These are phyloP conservation scores for Fusarium scirpi DNA, from an alignment of 2,329 filamentous ascomycete genomes.

Conservation along the genomic window DNA sequence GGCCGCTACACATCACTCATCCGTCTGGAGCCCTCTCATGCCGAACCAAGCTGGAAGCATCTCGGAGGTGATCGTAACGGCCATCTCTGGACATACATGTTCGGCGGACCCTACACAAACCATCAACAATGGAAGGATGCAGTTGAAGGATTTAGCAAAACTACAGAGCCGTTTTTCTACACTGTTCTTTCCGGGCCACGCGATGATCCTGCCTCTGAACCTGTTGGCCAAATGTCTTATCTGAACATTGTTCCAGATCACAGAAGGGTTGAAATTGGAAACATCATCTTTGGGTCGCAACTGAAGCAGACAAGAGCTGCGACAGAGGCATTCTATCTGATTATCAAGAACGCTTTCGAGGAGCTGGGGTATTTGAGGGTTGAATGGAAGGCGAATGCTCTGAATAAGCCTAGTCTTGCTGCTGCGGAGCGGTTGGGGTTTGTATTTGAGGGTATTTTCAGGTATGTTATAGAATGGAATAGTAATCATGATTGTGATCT, in stretches of 20 bases:
- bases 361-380: slow-evolving; percentile 66
- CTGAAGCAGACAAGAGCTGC: slow-evolving; percentile 67
- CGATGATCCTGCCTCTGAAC: slow-evolving; percentile 45
- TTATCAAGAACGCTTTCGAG: slow-evolving; percentile 65
- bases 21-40: slow-evolving; percentile 46
- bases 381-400: slow-evolving; percentile 73
- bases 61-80: slow-evolving; percentile 50
- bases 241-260: slow-evolving; percentile 62
- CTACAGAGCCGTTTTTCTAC: slow-evolving; percentile 57
- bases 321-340: slow-evolving; percentile 69
- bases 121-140: slow-evolving; percentile 34
- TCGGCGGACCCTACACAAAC: slow-evolving; percentile 42
- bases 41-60: slow-evolving; percentile 48
- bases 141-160: slow-evolving; percentile 42
- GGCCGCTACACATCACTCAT: slow-evolving; percentile 51
- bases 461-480: slow-evolving; percentile 46
- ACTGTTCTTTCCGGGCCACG: slow-evolving; percentile 55
- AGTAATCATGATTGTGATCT: too few relatives aligned
- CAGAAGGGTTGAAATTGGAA: slow-evolving; percentile 68
- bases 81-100: slow-evolving; percentile 53
- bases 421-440: slow-evolving; percentile 71
- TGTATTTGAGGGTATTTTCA: slow-evolving; percentile 68
- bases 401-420: slow-evolving; percentile 65
- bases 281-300: slow-evolving; percentile 62
- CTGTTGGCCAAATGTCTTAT: slow-evolving; percentile 58